Evolutionary conservation across 441 rosid species (phyloP).

Genomic region (Raphanus hybrid): DNA sequence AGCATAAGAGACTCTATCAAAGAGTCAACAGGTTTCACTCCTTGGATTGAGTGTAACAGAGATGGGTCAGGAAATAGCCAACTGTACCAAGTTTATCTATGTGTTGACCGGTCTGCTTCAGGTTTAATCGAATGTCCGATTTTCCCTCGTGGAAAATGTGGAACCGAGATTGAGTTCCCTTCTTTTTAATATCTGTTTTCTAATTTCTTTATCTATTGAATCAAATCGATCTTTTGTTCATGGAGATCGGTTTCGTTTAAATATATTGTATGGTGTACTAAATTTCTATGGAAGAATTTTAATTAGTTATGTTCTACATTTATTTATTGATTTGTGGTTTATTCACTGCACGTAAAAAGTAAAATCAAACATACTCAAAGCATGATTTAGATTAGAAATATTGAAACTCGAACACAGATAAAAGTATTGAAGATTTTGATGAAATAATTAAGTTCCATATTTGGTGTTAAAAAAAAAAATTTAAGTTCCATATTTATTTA

Average conservation of each 20-base stretch:
- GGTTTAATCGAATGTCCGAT: constrained; percentile 73
- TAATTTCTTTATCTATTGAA: not conserved
- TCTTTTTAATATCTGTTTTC: constrained; percentile 21
- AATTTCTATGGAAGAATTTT: not conserved
- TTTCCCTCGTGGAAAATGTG: constrained; percentile 56
- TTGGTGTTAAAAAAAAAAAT: too few relatives aligned
- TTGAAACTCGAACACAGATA: too few relatives aligned
- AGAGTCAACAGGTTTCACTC: too few relatives aligned
- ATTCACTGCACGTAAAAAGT: too few relatives aligned
- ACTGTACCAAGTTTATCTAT: constrained; percentile 65
- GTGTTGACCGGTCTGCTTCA: constrained; percentile 73
- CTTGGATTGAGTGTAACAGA: constrained; percentile 54
- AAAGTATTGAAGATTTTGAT: too few relatives aligned
- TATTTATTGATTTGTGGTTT: too few relatives aligned
- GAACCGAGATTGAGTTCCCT: constrained; percentile 62
- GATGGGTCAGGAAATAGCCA: constrained; percentile 60
- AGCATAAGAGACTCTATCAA: too few relatives aligned
- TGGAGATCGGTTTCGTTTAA: constrained; percentile 51
- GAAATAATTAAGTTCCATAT: too few relatives aligned
- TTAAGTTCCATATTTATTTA: too few relatives aligned
- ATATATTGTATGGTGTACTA: constrained; percentile 2
- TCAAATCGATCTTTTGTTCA: constrained; percentile 1
- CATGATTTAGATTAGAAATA: too few relatives aligned
- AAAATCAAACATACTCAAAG: too few relatives aligned
- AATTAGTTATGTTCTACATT: too few relatives aligned